Conservation (phyloP, 2,329 filamentous ascomycete species). For the Pyrenophora teres region DNA sequence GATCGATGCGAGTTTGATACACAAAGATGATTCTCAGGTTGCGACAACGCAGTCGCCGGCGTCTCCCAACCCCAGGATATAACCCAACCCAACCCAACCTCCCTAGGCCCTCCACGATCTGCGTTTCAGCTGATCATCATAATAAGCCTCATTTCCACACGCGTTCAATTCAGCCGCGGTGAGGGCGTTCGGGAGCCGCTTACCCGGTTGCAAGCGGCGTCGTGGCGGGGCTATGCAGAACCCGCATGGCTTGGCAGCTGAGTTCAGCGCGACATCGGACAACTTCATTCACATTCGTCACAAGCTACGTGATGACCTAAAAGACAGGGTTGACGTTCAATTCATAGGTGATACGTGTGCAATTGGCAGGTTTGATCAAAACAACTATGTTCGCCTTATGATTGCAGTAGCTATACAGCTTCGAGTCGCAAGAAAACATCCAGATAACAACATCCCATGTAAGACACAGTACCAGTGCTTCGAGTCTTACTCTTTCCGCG, state of each 20-base stretch:
- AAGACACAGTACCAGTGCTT: neutral
- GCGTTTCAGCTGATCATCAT: slow-evolving; percentile 9
- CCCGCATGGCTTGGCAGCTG: no score
- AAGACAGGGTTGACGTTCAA: no score
- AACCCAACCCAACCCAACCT: neutral
- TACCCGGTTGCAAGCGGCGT: neutral
- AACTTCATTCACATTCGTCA: no score
- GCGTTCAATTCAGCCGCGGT: slow-evolving; percentile 6
- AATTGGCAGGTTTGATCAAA: no score
- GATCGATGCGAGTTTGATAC: neutral
- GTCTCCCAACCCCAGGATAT: neutral
- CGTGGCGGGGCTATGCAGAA: no score
- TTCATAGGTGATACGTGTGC: no score
- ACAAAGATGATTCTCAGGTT: neutral
- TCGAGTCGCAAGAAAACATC: no score
- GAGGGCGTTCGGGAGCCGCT: slow-evolving; percentile 7
- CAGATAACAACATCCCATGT: neutral
- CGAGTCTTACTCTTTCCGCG: neutral
- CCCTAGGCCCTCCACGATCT: neutral
- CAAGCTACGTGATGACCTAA: no score
- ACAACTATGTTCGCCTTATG: no score
- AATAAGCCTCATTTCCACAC: slow-evolving; percentile 12
- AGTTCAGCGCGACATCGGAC: no score
- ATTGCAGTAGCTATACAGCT: no score
- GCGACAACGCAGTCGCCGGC: neutral